Base-by-base conservation (phyloP, 1,284 basidiomycete genomes). In the Ceratobasidium sp. region DNA sequence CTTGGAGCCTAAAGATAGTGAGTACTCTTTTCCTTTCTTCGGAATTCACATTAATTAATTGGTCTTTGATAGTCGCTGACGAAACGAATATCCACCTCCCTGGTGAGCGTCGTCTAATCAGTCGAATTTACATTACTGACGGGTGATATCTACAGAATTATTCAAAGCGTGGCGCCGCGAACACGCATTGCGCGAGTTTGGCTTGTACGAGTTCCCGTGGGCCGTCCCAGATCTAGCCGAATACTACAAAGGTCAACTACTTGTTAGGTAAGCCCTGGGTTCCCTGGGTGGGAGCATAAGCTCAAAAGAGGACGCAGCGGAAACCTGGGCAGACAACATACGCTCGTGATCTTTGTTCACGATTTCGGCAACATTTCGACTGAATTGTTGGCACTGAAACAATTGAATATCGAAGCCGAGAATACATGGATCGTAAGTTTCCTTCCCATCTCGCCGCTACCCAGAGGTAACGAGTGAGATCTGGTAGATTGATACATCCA, bases 401-500 rank as follows among this genome's bases (percentile, higher is more conserved):
- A 86, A 90, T 20, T 67, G 5, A 55, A 67, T 22, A 67, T 67
- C 35, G 64, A 40, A 38, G 34, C 54, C 38, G 64, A 67, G 32
- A 67, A 67, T n/a, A 29, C 64, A 17, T 67, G 64, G 64, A 67
- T 67, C n/a, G 64, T 67, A 34, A 4, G 64, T 54, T 15, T 15
- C 25, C 13, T 87, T 0, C 76, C 96, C 35, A 85, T 97, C 25
- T 96, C 94, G 95, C 76, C 75, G 90, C 80, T n/a, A 47, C n/a
- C 45, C 8, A 47, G 8, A 12, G 22, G 22, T 45, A 54, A 57
- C 47, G 15, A 7, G 45, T 29, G 69, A 70, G 13, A 62, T 38
- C 38, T 53, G 49, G 32, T 73, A 97, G 95, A 82, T 97, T 68
- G 95, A 98, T 78, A 89, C 90, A 49, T 93, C 91, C 0, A 90